These are phyloP conservation scores for Cordyceps fumosorosea DNA, from an alignment of 2,329 filamentous ascomycete genomes.

Conservation along the genomic window DNA sequence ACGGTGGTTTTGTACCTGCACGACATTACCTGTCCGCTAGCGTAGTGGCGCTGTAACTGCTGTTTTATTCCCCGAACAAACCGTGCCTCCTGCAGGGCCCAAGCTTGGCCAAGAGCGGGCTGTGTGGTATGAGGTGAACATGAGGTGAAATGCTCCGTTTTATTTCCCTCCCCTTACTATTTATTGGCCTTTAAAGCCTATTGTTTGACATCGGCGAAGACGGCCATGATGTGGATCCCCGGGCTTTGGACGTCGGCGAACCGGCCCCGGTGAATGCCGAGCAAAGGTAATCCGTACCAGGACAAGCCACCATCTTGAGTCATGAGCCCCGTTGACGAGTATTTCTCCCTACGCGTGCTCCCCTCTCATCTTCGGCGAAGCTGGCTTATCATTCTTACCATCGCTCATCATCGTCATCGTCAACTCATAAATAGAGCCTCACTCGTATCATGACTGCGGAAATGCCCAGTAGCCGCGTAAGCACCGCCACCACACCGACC, in stretches of 20 bases:
- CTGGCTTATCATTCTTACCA: background rate
- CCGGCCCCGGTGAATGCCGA: background rate
- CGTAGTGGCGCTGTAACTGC: no score
- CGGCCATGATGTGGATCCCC: background rate
- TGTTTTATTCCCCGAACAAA: no score
- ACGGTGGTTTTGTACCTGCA: no score
- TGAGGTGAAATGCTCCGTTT: no score
- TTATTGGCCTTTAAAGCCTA: background rate
- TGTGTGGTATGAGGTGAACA: no score
- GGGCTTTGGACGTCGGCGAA: conserved; percentile 5
- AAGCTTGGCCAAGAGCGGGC: no score
- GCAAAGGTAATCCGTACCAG: background rate
- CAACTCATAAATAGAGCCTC: background rate
- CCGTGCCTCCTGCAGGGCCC: no score
- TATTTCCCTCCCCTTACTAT: no score
- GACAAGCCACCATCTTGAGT: background rate
- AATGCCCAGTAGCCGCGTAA: background rate
- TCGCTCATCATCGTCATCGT: background rate
- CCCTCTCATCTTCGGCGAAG: no score
- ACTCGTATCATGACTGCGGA: background rate
- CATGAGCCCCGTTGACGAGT: background rate
- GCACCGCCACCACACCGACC: background rate
- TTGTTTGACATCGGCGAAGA: background rate
- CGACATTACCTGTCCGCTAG: no score
- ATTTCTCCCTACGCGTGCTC: no score